These are phyloP conservation scores for Penicillium cataractarum DNA, from an alignment of 495 filamentous ascomycete species.

Conservation along the genomic window DNA sequence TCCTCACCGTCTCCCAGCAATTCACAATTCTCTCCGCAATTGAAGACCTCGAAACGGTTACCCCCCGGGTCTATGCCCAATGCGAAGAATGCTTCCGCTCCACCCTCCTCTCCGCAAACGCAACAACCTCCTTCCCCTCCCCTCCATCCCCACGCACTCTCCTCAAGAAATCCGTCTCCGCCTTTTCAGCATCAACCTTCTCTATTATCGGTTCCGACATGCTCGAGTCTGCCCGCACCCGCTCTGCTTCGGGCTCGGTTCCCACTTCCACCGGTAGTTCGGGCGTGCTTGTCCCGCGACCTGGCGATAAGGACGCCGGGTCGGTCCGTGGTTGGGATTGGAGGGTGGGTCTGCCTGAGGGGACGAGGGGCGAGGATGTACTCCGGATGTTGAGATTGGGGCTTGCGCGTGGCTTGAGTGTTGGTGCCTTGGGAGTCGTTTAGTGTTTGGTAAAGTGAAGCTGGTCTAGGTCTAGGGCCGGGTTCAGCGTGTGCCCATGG, in stretches of 20 bases:
- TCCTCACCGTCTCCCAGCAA: constrained; percentile 62
- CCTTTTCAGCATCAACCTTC: constrained; percentile 57
- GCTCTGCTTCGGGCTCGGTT: constrained; percentile 56
- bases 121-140: constrained; percentile 45
- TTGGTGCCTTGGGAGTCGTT: constrained; percentile 37
- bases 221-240: constrained; percentile 52
- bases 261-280: constrained; percentile 52
- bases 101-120: constrained; percentile 52
- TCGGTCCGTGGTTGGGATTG: constrained; percentile 80
- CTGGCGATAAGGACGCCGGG: constrained; percentile 41
- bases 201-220: constrained; percentile 75
- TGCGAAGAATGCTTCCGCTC: constrained; percentile 70
- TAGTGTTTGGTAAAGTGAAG: neutral
- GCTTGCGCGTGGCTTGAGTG: constrained; percentile 63
- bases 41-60: constrained; percentile 81
- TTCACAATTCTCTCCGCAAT: constrained; percentile 76
- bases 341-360: constrained; percentile 63
- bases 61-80: constrained; percentile 66
- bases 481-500: neutral
- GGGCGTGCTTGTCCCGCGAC: constrained; percentile 54
- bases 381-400: constrained; percentile 72
- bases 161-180: constrained; percentile 68
- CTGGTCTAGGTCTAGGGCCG: neutral
- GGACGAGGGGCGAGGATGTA: constrained; percentile 65
- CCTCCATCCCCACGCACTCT: constrained; percentile 61